Base-by-base conservation (phyloP, 495 filamentous ascomycete genomes). In the Polyplosphaeria fusca region DNA sequence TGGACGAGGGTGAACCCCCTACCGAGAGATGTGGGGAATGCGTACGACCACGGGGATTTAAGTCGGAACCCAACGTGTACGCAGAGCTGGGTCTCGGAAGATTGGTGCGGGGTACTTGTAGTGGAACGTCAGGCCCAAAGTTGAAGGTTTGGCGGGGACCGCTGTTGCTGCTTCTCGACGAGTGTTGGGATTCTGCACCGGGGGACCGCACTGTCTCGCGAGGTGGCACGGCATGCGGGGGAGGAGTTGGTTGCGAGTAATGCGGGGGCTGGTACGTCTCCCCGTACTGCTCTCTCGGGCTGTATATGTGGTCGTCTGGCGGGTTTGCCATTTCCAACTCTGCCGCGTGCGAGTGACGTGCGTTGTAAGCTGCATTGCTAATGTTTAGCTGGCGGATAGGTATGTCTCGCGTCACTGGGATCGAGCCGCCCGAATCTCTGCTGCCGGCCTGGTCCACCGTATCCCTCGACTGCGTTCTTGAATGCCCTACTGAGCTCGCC, bases 51-150 rank as follows among this genome's bases (percentile, higher is more conserved):
- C 83, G 77, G 18, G 71, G 69, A 5, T 73, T 77, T 58, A 76
- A 69, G 46, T 94, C 89, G 9, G 88, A 91, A 27, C 74, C 79
- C 4, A 79, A 77, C 0, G 87, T 89, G 64, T 89, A 88, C 2
- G 82, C 70, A 2, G 89, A 94, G 14, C 77, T 75, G 2, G 89
- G 89, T 37, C 89, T 77, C 20, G 79, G 74, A 25, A 86, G 55
- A 27, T 78, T 79, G 47, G 81, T 78, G 44, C 79, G 73, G 56
- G 63, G 65, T 32, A 64, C 56, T 32, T 58, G 62, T 13, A 65
- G 53, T 18, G 44, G 56, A 4, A 45, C 51, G 25, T 65, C 62
- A 25, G 32, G 52, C 18, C 62, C 57, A 30, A 61, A 51, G n/a
- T 60, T 35, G 46, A 61, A 55, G 16, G 18, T 26, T 18, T 50